These are phyloP conservation scores for Cyberlindnera mycetangii DNA, from an alignment of 805 yeast species.

Conservation along the genomic window DNA sequence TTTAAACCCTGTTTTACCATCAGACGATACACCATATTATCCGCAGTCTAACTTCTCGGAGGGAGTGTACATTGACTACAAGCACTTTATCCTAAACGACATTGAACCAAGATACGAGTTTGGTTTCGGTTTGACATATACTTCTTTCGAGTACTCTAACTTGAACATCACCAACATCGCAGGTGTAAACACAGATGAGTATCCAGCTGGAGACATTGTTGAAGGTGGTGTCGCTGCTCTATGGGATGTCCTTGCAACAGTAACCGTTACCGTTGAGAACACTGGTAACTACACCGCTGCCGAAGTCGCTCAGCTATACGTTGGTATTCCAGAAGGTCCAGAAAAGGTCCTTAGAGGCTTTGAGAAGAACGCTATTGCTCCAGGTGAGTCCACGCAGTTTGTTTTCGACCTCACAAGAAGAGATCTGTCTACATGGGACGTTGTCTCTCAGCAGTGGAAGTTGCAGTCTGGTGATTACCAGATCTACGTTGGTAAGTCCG, in stretches of 20 bases:
- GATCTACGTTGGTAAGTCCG: constrained; percentile 40
- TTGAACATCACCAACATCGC: constrained; percentile 31
- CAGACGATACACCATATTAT: constrained; percentile 29
- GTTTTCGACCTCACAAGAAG: constrained; percentile 7
- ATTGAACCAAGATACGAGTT: constrained; percentile 54
- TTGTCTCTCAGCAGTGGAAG: constrained; percentile 8
- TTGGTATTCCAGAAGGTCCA: constrained; percentile 40
- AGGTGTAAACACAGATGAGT: constrained; percentile 16
- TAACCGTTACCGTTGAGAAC: constrained; percentile 6
- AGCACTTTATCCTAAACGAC: constrained; percentile 49
- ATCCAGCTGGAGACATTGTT: constrained; percentile 3
- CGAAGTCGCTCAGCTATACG: constrained; percentile 49
- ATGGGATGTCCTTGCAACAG: constrained; percentile 10
- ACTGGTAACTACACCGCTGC: constrained; percentile 43
- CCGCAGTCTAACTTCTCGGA: constrained; percentile 27
- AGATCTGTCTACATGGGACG: constrained; percentile 11
- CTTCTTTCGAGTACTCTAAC: constrained; percentile 33
- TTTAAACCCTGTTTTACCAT: constrained; percentile 1
- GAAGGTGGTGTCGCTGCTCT: constrained; percentile 11
- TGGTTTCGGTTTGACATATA: constrained; percentile 58
- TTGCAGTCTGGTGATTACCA: constrained; percentile 31
- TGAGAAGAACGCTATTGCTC: constrained; percentile 40
- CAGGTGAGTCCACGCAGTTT: constrained; percentile 37
- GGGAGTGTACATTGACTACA: constrained; percentile 45
- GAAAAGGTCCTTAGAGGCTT: constrained; percentile 49